Percentiles rank a stretch among this genome's conserved stretches.
Evolutionary conservation across 2,329 filamentous ascomycete species (phyloP).

Genomic region (Botrytis medusae): DNA sequence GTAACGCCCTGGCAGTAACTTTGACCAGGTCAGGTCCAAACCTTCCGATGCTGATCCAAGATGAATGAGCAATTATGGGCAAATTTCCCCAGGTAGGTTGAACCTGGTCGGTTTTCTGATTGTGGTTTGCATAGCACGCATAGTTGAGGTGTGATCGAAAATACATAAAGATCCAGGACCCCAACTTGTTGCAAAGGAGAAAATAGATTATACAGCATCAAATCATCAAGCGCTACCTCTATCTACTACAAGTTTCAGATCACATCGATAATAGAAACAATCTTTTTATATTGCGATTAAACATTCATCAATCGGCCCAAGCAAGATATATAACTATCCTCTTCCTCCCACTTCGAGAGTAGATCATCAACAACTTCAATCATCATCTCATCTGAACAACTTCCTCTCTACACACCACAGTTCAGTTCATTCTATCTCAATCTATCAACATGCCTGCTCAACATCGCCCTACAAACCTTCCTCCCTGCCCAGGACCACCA

Average conservation of each 20-base stretch:
- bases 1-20: conserved; percentile 26
- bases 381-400: conserved; percentile 12
- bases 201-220: conserved; percentile 18
- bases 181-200: conserved; percentile 8
- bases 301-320: conserved; percentile 13
- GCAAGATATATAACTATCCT: conserved; percentile 21
- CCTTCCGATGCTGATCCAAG: conserved; percentile 22
- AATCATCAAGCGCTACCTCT: conserved; percentile 16
- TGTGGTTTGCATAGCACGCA: conserved; percentile 6
- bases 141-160: conserved; percentile 10
- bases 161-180: conserved; percentile 24
- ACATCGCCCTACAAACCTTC: conserved; percentile 59
- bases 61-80: conserved; percentile 16
- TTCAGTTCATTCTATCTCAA: conserved; percentile 12
- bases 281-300: conserved; percentile 15
- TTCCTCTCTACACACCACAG: background rate
- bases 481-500: conserved; percentile 64
- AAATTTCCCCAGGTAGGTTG: conserved; percentile 23
- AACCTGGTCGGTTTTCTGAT: conserved; percentile 18
- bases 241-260: conserved; percentile 17
- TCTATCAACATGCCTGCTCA: conserved; percentile 49
- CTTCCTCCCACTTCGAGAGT: conserved; percentile 4
- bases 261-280: conserved; percentile 13
- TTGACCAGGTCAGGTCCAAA: conserved; percentile 21
- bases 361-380: conserved; percentile 19